A percentile compares a stretch with the other conserved stretches of the same genome.
Conservation (phyloP, 768 basidiomycete species). For the Xerocomus potaroensis region DNA sequence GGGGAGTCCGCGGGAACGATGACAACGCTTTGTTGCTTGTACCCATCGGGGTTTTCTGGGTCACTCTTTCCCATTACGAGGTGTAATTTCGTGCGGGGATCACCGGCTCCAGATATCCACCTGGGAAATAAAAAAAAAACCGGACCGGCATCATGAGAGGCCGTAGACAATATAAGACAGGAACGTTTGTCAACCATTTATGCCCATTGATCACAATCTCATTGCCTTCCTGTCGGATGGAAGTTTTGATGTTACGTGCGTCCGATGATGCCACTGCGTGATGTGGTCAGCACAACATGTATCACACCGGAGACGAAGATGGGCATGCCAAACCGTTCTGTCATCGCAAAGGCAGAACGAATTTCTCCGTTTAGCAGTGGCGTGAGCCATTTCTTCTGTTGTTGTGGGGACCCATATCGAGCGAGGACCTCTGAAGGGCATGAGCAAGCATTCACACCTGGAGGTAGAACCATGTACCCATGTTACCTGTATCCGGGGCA, state of each 20-base stretch:
- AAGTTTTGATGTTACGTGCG: slow-evolving; percentile 91
- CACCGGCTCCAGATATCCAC: slow-evolving; percentile 98
- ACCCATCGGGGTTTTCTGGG: slow-evolving; percentile 67
- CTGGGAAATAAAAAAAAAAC: slow-evolving; percentile 33
- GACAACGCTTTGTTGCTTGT: slow-evolving; percentile 90
- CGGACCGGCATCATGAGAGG: slow-evolving; percentile 12
- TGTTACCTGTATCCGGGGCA: slow-evolving; percentile 97
- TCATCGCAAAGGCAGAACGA: slow-evolving; percentile 95
- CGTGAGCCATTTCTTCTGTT: slow-evolving; percentile 85
- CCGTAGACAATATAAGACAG: background rate
- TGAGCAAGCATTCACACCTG: background rate
- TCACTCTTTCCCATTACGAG: slow-evolving; percentile 96
- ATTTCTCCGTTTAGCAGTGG: slow-evolving; percentile 91
- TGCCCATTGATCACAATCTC: slow-evolving; percentile 93
- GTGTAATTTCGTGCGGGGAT: slow-evolving; percentile 84
- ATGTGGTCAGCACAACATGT: slow-evolving; percentile 1
- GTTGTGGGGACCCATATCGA: slow-evolving; percentile 85
- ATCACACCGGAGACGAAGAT: slow-evolving; percentile 3
- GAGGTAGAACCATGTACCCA: slow-evolving; percentile 52
- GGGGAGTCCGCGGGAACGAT: slow-evolving; percentile 86
- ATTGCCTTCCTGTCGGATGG: slow-evolving; percentile 76
- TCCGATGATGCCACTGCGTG: slow-evolving; percentile 79
- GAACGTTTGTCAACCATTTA: slow-evolving; percentile 70
- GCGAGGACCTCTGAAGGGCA: slow-evolving; percentile 82
- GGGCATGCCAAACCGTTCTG: slow-evolving; percentile 79